Evolutionary conservation across 768 basidiomycete genomes (phyloP).

Genomic region (button mushroom (Agaricus bisporus)): DNA sequence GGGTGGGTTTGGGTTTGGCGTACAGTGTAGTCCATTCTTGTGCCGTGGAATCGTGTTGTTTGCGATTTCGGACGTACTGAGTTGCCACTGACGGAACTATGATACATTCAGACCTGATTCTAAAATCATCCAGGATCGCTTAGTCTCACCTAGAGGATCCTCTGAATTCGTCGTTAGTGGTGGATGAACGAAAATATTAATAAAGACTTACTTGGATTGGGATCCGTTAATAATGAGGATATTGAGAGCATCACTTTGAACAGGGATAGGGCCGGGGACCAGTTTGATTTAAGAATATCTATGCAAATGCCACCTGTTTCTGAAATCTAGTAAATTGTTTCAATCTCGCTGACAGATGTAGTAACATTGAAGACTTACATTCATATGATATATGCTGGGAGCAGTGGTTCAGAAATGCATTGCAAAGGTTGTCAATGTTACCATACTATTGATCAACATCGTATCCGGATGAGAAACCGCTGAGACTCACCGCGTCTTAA

Average conservation of each 20-base stretch:
- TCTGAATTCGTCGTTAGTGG: conserved; percentile 30
- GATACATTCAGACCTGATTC: neutral
- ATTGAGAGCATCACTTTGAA: conserved; percentile 94
- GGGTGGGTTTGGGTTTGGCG: conserved; percentile 42
- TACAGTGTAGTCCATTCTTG: conserved; percentile 72
- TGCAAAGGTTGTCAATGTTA: neutral
- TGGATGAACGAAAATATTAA: neutral
- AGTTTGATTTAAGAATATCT: conserved; percentile 89
- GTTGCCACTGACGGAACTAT: conserved; percentile 68
- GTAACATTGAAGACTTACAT: conserved; percentile 31
- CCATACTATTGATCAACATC: neutral
- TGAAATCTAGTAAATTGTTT: conserved; percentile 40
- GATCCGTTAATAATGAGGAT: conserved; percentile 88
- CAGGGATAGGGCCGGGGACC: conserved; percentile 90
- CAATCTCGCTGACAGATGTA: neutral
- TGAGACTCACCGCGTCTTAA: conserved; percentile 57
- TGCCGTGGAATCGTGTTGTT: conserved; percentile 71
- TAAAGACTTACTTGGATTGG: conserved; percentile 73
- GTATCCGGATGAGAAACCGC: neutral
- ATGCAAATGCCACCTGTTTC: conserved; percentile 77
- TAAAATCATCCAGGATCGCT: neutral
- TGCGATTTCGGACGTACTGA: conserved; percentile 59
- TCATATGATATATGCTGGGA: conserved; percentile 83
- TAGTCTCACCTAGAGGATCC: conserved; percentile 58
- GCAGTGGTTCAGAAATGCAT: neutral